Conservation (phyloP, 2,329 filamentous ascomycete species). For the Fusarium xyrophilum region DNA sequence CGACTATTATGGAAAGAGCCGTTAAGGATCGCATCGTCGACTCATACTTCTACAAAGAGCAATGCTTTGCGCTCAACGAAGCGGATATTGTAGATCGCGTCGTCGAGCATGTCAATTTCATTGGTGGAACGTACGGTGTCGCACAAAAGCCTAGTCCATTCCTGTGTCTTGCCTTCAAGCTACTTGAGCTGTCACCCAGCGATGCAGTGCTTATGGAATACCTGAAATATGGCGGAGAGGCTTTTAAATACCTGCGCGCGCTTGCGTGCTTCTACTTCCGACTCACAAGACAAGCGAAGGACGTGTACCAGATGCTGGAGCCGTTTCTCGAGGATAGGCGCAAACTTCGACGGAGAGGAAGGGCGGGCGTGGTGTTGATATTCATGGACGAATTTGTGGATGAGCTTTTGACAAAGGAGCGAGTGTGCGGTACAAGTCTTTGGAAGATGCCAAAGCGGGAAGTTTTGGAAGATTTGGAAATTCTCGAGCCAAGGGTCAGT, state of each 20-base stretch:
- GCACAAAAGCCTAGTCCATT: constrained; percentile 90
- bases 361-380: constrained; percentile 77
- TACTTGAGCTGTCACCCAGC: constrained; percentile 84
- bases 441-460: constrained; percentile 89
- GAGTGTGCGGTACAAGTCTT: constrained; percentile 88
- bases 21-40: constrained; percentile 95
- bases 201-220: constrained; percentile 83
- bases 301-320: constrained; percentile 82
- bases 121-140: constrained; percentile 87
- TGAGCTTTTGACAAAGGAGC: constrained; percentile 84
- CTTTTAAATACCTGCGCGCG: constrained; percentile 87
- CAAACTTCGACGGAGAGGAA: constrained; percentile 80
- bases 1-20: constrained; percentile 94
- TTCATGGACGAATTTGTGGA: constrained; percentile 94
- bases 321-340: constrained; percentile 81
- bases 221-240: constrained; percentile 74
- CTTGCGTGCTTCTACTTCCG: constrained; percentile 94
- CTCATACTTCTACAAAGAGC: constrained; percentile 97
- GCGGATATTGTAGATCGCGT: constrained; percentile 86
- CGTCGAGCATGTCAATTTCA: constrained; percentile 77
- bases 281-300: constrained; percentile 80
- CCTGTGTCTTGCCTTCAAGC: constrained; percentile 91
- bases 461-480: constrained; percentile 85
- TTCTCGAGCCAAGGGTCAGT: constrained; percentile 85
- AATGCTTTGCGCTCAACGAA: constrained; percentile 94